Base-by-base conservation (phyloP, 2,329 filamentous ascomycete genomes). In the Tympanopsis confertula region DNA sequence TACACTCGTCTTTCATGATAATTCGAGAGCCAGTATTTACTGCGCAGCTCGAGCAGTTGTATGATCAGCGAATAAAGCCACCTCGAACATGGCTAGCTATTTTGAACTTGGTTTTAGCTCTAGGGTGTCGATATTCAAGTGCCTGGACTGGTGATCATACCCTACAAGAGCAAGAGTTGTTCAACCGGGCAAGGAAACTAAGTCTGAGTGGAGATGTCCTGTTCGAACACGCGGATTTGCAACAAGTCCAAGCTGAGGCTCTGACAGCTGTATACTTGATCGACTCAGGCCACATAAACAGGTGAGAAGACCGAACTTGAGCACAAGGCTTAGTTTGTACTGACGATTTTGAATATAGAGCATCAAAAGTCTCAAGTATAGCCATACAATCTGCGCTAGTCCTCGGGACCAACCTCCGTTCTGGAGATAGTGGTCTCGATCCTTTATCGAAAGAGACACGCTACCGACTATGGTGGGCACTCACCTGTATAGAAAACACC, bases 121-220 rank as follows among this genome's bases (percentile, higher is more conserved):
- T 33, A 7, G 30, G 30, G 12, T 33, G 30, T 18, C 30, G 15
- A 7, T 33, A 33, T 33, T 33, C n/a, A n/a, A n/a, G 30, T 33
- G 10, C 7, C 10, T 17, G 10, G 30, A 13, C 15, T 10, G 17
- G 15, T 10, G 30, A 33, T 33, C 10, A 18, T 13, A 15, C 15
- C 30, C 10, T 7, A 13, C 10, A 33, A 7, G 30, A 33, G 7
- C 7, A 15, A 15, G 30, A 33, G 15, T 33, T 13, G 7, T 17
- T 33, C 7, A 17, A 10, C 7, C 7, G 30, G 7, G 30, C 30
- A 15, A 10, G 30, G 30, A 33, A 33, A 17, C 15, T 33, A 18
- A 13, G 30, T 33, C 15, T 33, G 15, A 18, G 10, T 7, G 30
- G 17, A 15, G 15, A 13, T 13, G 15, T 15, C 10, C 30, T 33